phyloP scores from a whole-genome alignment of 495 filamentous ascomycete species.

The Ramalina intermedia region DNA sequence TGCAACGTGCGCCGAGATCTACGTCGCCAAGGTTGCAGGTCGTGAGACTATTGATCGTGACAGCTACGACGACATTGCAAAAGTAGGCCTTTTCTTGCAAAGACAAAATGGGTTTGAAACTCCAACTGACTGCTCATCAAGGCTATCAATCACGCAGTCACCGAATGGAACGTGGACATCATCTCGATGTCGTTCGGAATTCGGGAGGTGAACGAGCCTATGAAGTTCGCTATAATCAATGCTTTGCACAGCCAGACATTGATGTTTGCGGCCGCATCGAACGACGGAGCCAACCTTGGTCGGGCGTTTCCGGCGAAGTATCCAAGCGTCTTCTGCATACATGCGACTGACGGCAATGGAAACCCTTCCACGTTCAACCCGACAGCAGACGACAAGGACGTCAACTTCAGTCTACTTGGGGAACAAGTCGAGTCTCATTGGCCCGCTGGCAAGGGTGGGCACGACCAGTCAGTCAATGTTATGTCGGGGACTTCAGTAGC shows the following conservation, averaged over 20 bases:
- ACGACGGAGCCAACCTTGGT: conserved; percentile 21
- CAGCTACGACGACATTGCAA: conserved; percentile 16
- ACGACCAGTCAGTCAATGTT: conserved; percentile 2
- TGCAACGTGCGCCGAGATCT: conserved; percentile 22
- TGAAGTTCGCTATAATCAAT: conserved; percentile 17
- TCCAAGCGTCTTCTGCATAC: conserved; percentile 23
- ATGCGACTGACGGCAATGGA: conserved; percentile 22
- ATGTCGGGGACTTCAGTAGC: conserved; percentile 21
- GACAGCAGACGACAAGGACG: conserved; percentile 17
- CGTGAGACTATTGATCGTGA: conserved; percentile 14
- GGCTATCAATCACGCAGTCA: conserved; percentile 23
- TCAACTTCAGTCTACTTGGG: conserved; percentile 24
- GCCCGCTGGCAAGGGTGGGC: conserved; percentile 15
- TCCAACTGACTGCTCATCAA: conserved; percentile 6
- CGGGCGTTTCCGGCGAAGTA: conserved; percentile 23
- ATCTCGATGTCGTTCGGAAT: conserved; percentile 25
- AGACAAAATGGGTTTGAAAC: conserved; percentile 2
- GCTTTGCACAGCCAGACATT: too few species aligned
- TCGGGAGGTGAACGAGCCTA: conserved; percentile 16
- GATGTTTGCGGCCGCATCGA: conserved; percentile 24
- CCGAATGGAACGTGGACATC: conserved; percentile 23
- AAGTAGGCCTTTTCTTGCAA: conserved; percentile 14
- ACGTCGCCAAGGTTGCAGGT: conserved; percentile 18
- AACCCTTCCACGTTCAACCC: conserved; percentile 23
- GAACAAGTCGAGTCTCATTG: conserved; percentile 21